Evolutionary conservation across 164 flowering plant genomes (phyloP).

Genomic region (Platanus orientalis): DNA sequence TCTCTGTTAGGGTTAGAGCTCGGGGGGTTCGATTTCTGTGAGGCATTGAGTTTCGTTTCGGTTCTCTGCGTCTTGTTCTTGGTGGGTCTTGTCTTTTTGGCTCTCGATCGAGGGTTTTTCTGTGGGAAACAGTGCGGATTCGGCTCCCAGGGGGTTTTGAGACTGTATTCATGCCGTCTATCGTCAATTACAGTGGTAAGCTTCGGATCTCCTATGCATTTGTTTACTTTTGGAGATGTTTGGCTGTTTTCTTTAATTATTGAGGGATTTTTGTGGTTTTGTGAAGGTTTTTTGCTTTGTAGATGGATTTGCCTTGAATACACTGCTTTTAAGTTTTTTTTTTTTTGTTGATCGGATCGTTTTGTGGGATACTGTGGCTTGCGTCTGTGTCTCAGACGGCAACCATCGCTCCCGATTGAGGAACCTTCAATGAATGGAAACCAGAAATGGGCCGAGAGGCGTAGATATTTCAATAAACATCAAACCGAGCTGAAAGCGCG

Average conservation of each 20-base stretch:
- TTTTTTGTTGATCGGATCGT: not conserved
- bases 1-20: slow-evolving; percentile 7
- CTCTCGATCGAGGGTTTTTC: slow-evolving; percentile 11
- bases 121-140: slow-evolving; percentile 3
- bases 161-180: slow-evolving; percentile 24
- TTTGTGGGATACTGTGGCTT: not conserved
- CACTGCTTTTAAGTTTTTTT: too few relatives aligned
- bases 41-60: slow-evolving; percentile 17
- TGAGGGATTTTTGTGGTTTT: not conserved
- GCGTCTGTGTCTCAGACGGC: too few relatives aligned
- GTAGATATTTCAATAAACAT: too few relatives aligned
- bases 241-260: not conserved
- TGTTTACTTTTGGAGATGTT: not conserved
- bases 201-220: not conserved
- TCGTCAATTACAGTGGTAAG: slow-evolving; percentile 31
- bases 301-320: not conserved
- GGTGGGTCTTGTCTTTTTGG: slow-evolving; percentile 7
- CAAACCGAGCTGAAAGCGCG: too few relatives aligned
- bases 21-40: slow-evolving; percentile 5
- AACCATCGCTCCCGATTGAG: too few relatives aligned
- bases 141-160: slow-evolving; percentile 6
- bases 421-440: too few relatives aligned
- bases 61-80: not conserved
- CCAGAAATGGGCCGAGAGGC: too few relatives aligned
- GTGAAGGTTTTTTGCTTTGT: not conserved